Conservation (phyloP, 441 rosid genomes). For the Breynia disticha region DNA sequence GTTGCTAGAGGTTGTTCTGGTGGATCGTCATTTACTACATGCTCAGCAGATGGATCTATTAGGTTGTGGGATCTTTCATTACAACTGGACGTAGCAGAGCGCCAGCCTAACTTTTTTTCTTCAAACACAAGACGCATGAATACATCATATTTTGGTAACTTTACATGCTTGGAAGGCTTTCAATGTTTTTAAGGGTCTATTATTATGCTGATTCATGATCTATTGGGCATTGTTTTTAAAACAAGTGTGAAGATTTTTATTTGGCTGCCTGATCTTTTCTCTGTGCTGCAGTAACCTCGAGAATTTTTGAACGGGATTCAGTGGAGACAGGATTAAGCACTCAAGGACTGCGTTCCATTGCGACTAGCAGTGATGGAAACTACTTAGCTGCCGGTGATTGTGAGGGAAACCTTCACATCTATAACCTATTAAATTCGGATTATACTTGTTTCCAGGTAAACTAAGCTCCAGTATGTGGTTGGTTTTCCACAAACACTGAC, state of each 20-base stretch:
- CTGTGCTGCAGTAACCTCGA: conserved; percentile 46
- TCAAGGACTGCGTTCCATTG: conserved; percentile 67
- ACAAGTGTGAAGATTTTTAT: neutral
- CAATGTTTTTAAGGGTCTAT: too few relatives aligned
- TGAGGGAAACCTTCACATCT: conserved; percentile 81
- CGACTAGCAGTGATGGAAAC: conserved; percentile 70
- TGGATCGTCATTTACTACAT: conserved; percentile 80
- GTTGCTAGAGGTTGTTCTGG: conserved; percentile 77
- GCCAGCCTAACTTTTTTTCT: conserved; percentile 21
- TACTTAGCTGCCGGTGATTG: conserved; percentile 80
- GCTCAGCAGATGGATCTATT: conserved; percentile 81
- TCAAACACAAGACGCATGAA: conserved; percentile 21
- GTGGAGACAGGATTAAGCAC: conserved; percentile 39
- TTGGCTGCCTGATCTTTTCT: neutral
- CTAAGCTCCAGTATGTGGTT: conserved; percentile 10
- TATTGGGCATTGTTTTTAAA: neutral
- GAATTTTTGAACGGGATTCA: conserved; percentile 64
- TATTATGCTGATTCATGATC: conserved; percentile 1
- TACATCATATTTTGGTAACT: conserved; percentile 49
- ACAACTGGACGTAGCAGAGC: conserved; percentile 32
- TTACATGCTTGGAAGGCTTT: conserved; percentile 10
- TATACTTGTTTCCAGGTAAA: conserved; percentile 58
- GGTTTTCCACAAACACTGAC: too few relatives aligned
- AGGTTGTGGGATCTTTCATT: conserved; percentile 78
- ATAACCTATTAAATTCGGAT: conserved; percentile 50